Conservation (phyloP, 208 protist genomes). For the Leishmania guyanensis region DNA sequence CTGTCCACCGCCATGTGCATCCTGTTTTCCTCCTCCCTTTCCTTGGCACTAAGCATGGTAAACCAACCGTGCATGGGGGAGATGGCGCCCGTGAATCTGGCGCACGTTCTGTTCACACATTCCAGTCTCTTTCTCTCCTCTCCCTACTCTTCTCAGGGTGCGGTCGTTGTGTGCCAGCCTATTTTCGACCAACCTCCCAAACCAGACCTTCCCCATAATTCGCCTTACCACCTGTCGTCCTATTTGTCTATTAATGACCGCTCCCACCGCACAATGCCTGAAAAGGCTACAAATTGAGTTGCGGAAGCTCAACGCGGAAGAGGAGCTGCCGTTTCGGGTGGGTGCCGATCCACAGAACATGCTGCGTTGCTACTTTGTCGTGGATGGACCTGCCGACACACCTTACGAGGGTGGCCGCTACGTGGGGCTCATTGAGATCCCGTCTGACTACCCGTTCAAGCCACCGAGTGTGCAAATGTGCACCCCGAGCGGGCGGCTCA, state of each 20-base stretch:
- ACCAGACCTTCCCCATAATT: neutral
- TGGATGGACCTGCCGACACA: slow-evolving; percentile 38
- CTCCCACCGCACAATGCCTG: slow-evolving; percentile 37
- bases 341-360: slow-evolving; percentile 83
- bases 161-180: neutral
- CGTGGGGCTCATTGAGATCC: slow-evolving; percentile 95
- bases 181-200: neutral
- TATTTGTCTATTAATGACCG: slow-evolving; percentile 4
- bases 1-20: neutral
- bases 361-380: slow-evolving; percentile 90
- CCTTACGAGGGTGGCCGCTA: slow-evolving; percentile 93
- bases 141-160: neutral
- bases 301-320: slow-evolving; percentile 32
- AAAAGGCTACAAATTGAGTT: slow-evolving; percentile 67
- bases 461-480: slow-evolving; percentile 90
- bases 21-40: neutral
- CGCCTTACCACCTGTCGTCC: neutral
- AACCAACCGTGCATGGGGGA: neutral
- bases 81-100: neutral
- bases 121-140: neutral
- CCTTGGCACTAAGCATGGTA: neutral
- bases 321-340: slow-evolving; percentile 39
- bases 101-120: neutral
- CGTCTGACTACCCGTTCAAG: slow-evolving; percentile 96
- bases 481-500: slow-evolving; percentile 89